Evolutionary conservation across 768 basidiomycete genomes (phyloP).

Genomic region (Coprinopsis cinerea): DNA sequence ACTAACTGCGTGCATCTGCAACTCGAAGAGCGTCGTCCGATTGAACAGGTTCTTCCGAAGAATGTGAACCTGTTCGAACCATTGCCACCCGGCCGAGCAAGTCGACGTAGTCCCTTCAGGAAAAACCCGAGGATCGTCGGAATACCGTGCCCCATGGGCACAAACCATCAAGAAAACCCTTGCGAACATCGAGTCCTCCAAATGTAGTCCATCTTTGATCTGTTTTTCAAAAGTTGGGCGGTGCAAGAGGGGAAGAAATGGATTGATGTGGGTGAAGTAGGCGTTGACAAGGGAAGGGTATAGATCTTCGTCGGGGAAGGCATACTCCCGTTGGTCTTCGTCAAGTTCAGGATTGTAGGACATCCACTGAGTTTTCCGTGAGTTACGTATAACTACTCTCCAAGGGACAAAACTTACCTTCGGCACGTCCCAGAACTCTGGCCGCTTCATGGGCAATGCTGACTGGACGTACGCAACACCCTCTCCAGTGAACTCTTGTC

Average conservation of each 20-base stretch:
- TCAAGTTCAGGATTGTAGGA: slow-evolving; percentile 18
- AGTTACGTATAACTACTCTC: background rate
- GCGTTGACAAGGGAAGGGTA: slow-evolving; percentile 47
- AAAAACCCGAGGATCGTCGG: slow-evolving; percentile 58
- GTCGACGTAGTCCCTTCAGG: slow-evolving; percentile 37
- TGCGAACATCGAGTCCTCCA: slow-evolving; percentile 43
- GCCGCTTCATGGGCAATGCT: slow-evolving; percentile 27
- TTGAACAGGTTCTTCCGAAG: slow-evolving; percentile 54
- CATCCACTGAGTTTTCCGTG: slow-evolving; percentile 26
- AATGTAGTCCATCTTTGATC: slow-evolving; percentile 44
- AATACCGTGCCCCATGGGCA: slow-evolving; percentile 56
- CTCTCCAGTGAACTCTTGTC: slow-evolving; percentile 46
- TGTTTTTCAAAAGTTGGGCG: slow-evolving; percentile 58
- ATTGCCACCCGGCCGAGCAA: slow-evolving; percentile 55
- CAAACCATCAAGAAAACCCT: slow-evolving; percentile 54
- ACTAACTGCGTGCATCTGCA: slow-evolving; percentile 64
- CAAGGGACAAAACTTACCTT: slow-evolving; percentile 27
- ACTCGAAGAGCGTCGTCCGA: slow-evolving; percentile 59
- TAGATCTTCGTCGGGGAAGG: slow-evolving; percentile 51
- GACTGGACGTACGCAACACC: slow-evolving; percentile 16
- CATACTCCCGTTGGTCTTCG: slow-evolving; percentile 24
- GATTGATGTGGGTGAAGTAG: slow-evolving; percentile 60
- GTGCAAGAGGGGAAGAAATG: slow-evolving; percentile 63
- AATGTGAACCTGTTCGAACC: slow-evolving; percentile 59
- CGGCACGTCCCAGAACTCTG: slow-evolving; percentile 46